Evolutionary conservation across 768 basidiomycete species (phyloP), one percentile per base, ranked within the genome.

Genomic region (Galerina marginata): DNA sequence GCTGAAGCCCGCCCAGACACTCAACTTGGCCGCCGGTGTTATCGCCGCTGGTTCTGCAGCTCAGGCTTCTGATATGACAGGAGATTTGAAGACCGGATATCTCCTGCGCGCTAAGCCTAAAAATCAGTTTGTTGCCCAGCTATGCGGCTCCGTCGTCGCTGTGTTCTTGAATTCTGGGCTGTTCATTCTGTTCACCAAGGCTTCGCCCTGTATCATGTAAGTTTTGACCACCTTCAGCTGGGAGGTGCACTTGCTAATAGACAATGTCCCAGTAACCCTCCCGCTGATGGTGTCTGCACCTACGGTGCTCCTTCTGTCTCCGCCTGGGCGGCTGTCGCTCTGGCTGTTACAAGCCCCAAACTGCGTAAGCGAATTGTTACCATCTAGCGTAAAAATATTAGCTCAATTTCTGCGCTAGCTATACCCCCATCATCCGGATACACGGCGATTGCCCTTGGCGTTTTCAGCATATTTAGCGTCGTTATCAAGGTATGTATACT

Each of bases 11-110:
- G 79, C 79, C 7, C 79, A 76, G 63, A 78, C 73, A 20, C 70
- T 85, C 66, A 85, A 85, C 67, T 69, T 86, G 71, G 67, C 80
- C 45, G 83, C 81, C 50, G 86, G 85, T 71, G 76, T 82, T 45
- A 72, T 86, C 62, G 77, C 85, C 26, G 83, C 77, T 49, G 84
- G 83, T 37, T 80, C 85, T 50, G 84, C 86, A 20, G 83, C 79
- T 20, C 85, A 86, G 66, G 79, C 85, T 23, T 67, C 80, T 33
- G 88, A 89, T 68, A 88, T 89, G 88, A 84, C 83, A 47, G 82
- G 86, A 57, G 88, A 89, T 69, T 70, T 89, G 65, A 88, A 89
- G 74, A 86, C 88, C n/a, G 85, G 86, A 61, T 87, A 87, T 69
- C 83, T 89, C 59, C 79, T 88, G 25, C 77, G 87, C 52, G 83